Percentiles rank a stretch among this genome's conserved stretches.
These are phyloP conservation scores for Fusarium multiceps DNA, from an alignment of 2,329 filamentous ascomycete genomes.

Conservation along the genomic window DNA sequence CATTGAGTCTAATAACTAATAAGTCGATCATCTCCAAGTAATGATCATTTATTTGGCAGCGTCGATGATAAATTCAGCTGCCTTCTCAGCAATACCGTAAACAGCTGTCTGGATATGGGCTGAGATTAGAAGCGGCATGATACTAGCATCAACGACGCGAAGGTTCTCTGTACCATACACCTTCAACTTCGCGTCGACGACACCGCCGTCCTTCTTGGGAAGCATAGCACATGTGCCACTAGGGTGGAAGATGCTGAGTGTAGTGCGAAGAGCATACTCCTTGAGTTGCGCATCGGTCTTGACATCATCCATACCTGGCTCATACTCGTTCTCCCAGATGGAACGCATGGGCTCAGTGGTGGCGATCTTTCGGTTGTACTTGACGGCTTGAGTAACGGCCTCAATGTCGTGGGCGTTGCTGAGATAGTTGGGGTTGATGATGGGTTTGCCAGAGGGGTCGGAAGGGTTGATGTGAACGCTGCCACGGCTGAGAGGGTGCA, in stretches of 20 bases:
- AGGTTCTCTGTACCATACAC: conserved; percentile 62
- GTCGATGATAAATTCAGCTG: conserved; percentile 46
- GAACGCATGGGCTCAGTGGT: conserved; percentile 48
- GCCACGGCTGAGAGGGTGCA: conserved; percentile 65
- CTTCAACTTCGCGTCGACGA: conserved; percentile 56
- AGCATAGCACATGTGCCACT: conserved; percentile 61
- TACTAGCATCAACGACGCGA: conserved; percentile 61
- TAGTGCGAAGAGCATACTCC: conserved; percentile 30
- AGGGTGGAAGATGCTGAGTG: conserved; percentile 51
- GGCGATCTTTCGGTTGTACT: conserved; percentile 49
- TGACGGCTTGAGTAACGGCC: conserved; percentile 48
- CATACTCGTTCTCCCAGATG: conserved; percentile 50
- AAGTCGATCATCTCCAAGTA: neutral
- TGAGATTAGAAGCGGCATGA: conserved; percentile 61
- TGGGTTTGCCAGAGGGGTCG: conserved; percentile 32
- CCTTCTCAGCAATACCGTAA: conserved; percentile 64
- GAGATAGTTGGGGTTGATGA: conserved; percentile 43
- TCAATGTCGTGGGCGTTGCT: conserved; percentile 47
- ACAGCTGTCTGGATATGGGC: conserved; percentile 63
- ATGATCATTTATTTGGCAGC: neutral
- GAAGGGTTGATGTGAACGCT: conserved; percentile 39
- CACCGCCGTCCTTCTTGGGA: conserved; percentile 57
- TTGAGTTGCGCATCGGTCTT: conserved; percentile 34
- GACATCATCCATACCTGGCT: conserved; percentile 42
- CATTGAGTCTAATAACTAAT: neutral